These are phyloP conservation scores for Mycena metata DNA, from an alignment of 768 basidiomycete species.

Conservation along the genomic window DNA sequence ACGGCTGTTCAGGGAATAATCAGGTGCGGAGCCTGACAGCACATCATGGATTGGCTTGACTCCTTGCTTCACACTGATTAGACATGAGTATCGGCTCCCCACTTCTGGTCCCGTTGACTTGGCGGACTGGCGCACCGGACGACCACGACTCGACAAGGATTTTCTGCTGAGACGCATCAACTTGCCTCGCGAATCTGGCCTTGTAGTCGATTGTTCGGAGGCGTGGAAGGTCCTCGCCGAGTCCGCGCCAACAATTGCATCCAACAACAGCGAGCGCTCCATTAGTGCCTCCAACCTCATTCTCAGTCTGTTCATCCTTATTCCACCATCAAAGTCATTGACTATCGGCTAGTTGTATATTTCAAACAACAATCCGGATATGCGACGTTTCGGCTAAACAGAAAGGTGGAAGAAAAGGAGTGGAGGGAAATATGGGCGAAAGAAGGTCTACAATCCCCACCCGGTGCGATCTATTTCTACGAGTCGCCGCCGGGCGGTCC, in stretches of 20 bases:
- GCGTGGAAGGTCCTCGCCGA: constrained; percentile 25
- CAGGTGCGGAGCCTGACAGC: constrained; percentile 12
- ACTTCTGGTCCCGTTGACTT: not conserved
- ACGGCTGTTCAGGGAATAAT: constrained; percentile 3
- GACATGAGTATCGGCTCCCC: constrained; percentile 19
- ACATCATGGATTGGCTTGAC: not conserved
- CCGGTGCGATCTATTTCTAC: constrained; percentile 26
- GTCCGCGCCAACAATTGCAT: not conserved
- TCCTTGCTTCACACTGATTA: not conserved
- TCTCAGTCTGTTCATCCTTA: constrained; percentile 15
- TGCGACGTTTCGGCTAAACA: constrained; percentile 28
- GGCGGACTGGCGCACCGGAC: constrained; percentile 11
- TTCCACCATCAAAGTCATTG: no score
- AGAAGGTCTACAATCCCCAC: constrained; percentile 19
- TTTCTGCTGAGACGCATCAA: constrained; percentile 27
- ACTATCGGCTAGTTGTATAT: constrained; percentile 17
- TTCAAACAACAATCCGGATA: constrained; percentile 31
- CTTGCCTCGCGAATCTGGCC: constrained; percentile 5
- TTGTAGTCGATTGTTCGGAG: constrained; percentile 26
- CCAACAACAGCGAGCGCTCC: constrained; percentile 11
- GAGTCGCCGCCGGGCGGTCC: constrained; percentile 30
- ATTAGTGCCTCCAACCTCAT: constrained; percentile 23
- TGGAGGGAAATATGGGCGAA: constrained; percentile 28
- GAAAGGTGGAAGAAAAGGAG: not conserved
- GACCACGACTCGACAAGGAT: constrained; percentile 22